Evolutionary conservation across 2,329 filamentous ascomycete genomes (phyloP).

Genomic region (Pseudonectria foliicola): DNA sequence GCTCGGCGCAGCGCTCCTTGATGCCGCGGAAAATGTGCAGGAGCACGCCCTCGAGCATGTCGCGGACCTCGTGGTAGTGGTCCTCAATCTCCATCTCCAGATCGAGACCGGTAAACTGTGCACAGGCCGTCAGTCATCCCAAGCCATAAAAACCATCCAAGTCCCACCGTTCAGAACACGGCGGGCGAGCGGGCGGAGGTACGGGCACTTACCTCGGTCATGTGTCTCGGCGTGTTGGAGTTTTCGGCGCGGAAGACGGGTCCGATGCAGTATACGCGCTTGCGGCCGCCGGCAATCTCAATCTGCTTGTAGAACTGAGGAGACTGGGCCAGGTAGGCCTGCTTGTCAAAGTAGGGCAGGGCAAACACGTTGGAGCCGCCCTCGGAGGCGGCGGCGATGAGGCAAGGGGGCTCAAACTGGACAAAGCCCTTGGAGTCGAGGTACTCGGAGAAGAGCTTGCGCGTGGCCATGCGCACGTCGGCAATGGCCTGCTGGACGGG

Average conservation of each 20-base stretch:
- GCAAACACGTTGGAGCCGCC: slow-evolving; percentile 89
- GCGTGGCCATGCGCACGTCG: slow-evolving; percentile 47
- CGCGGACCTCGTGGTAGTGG: slow-evolving; percentile 65
- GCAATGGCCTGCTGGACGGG: slow-evolving; percentile 83
- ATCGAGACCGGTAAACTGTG: slow-evolving; percentile 75
- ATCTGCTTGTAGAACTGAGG: slow-evolving; percentile 87
- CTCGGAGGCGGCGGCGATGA: slow-evolving; percentile 86
- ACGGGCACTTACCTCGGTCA: slow-evolving; percentile 59
- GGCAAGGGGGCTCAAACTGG: slow-evolving; percentile 80
- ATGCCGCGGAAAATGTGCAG: slow-evolving; percentile 75
- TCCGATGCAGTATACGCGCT: slow-evolving; percentile 71
- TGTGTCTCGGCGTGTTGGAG: slow-evolving; percentile 74
- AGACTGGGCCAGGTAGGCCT: slow-evolving; percentile 72
- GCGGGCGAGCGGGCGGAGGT: too few relatives aligned
- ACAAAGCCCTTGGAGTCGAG: slow-evolving; percentile 68
- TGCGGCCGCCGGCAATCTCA: slow-evolving; percentile 70
- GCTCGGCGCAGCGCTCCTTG: slow-evolving; percentile 56
- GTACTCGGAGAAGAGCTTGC: slow-evolving; percentile 70
- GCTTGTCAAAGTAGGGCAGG: slow-evolving; percentile 80
- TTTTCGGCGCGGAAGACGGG: slow-evolving; percentile 84
- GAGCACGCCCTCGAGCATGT: slow-evolving; percentile 66
- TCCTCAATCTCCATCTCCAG: slow-evolving; percentile 83
- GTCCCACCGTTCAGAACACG: neutral
- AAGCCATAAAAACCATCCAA: neutral
- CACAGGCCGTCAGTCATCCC: slow-evolving; percentile 4